Conservation (phyloP, 2,329 filamentous ascomycete species). For the Chalaropsis thielavioides region DNA sequence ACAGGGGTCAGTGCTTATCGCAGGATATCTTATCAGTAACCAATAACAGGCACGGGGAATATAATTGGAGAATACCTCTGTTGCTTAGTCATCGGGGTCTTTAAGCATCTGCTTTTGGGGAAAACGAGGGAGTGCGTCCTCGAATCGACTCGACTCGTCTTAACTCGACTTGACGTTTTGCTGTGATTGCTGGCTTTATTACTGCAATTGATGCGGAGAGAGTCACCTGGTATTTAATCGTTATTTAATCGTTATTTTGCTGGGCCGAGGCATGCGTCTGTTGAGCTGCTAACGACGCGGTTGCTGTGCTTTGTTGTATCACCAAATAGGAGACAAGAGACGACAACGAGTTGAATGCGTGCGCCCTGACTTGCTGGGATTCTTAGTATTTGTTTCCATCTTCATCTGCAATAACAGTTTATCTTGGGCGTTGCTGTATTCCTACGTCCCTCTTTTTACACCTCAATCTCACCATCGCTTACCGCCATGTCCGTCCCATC, state of each 20-base stretch:
- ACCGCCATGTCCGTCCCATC: conserved; percentile 50
- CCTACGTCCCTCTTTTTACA: background rate
- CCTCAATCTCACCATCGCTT: background rate
- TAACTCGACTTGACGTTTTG: no score
- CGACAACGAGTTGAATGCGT: background rate
- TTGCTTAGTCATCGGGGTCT: background rate
- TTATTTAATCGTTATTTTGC: background rate
- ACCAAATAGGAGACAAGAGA: background rate
- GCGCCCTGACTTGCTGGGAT: no score
- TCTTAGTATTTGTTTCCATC: no score
- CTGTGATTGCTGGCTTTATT: no score
- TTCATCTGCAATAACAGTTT: background rate
- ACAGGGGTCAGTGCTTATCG: background rate
- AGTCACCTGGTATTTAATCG: background rate
- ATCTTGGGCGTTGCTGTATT: background rate
- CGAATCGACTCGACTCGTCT: no score
- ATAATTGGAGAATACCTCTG: background rate
- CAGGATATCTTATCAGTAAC: background rate
- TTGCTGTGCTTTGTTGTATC: background rate
- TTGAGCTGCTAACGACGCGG: no score
- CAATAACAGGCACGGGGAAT: background rate
- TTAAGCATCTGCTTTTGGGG: no score
- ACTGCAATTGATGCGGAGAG: no score
- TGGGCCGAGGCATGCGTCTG: background rate
- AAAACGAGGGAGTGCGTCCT: no score